Evolutionary conservation across 306 rosid species (phyloP).

Genomic region (Cucurbita argyrosperma): DNA sequence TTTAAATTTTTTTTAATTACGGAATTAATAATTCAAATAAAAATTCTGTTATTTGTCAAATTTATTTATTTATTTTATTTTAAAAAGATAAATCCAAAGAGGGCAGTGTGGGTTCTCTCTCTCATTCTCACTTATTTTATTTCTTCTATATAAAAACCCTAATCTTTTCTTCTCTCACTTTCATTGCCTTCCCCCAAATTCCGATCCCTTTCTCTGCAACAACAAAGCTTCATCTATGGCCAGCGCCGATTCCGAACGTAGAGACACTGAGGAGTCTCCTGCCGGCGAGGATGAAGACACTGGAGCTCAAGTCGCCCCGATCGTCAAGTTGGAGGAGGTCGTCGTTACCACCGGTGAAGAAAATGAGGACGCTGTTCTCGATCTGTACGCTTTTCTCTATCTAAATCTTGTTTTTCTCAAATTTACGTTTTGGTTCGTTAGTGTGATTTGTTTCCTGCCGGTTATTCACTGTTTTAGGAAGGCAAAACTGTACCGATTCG

Average conservation of each 20-base stretch:
- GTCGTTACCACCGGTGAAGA: conserved; percentile 74
- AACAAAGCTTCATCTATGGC: conserved; percentile 27
- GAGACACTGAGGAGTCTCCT: conserved; percentile 66
- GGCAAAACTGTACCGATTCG: conserved; percentile 86
- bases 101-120: too few species aligned
- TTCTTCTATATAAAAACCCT: neutral
- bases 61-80: too few species aligned
- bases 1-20: too few species aligned
- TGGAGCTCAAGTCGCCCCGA: conserved; percentile 93
- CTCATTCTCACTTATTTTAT: too few species aligned
- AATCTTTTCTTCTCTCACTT: neutral
- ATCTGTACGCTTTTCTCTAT: conserved; percentile 31
- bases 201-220: neutral
- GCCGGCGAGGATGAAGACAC: conserved; percentile 91
- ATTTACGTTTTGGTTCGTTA: neutral
- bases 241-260: conserved; percentile 62
- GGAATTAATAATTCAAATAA: too few species aligned
- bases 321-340: conserved; percentile 73
- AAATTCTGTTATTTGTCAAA: too few species aligned
- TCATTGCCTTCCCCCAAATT: neutral
- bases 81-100: too few species aligned
- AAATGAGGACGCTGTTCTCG: conserved; percentile 57
- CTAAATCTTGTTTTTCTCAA: neutral
- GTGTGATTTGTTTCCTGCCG: neutral
- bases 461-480: conserved; percentile 27